phyloP scores from a whole-genome alignment of 495 filamentous ascomycete genomes.

The Xylaria intraflava region DNA sequence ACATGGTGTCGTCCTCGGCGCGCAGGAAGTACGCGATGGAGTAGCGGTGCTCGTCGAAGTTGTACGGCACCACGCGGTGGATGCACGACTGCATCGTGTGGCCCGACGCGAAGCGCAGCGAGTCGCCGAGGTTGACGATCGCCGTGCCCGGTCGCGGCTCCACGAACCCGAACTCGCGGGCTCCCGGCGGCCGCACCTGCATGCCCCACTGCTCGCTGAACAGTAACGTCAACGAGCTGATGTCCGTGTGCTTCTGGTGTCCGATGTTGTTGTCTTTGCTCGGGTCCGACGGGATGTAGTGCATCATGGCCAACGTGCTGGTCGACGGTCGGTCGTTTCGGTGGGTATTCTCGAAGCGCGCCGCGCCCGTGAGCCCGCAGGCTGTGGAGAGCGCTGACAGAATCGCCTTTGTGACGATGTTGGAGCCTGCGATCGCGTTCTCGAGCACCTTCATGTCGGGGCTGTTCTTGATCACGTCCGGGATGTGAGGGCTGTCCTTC shows the following conservation, averaged over 20 bases:
- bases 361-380: constrained; percentile 33
- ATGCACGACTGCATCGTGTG: constrained; percentile 47
- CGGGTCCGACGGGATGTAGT: constrained; percentile 41
- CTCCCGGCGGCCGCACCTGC: constrained; percentile 44
- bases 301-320: constrained; percentile 41
- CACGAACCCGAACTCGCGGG: constrained; percentile 47
- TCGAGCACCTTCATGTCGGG: constrained; percentile 39
- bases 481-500: constrained; percentile 37
- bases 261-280: constrained; percentile 37
- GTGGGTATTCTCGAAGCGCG: constrained; percentile 48
- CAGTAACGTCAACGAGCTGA: constrained; percentile 50
- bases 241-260: constrained; percentile 55
- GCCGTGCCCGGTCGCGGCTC: constrained; percentile 42
- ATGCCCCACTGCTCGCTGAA: constrained; percentile 53
- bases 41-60: constrained; percentile 46
- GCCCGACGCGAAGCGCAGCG: constrained; percentile 45
- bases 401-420: constrained; percentile 47
- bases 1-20: constrained; percentile 46
- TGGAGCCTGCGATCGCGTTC: constrained; percentile 41
- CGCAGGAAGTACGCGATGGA: constrained; percentile 54
- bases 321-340: constrained; percentile 44
- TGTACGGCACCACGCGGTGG: constrained; percentile 50
- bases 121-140: constrained; percentile 54
- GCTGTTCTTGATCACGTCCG: constrained; percentile 44
- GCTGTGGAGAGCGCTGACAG: constrained; percentile 44